A percentile compares a stretch with the other conserved stretches of the same genome.
Evolutionary conservation across 208 protist genomes (phyloP).

Genomic region (Trypanosoma platydactyli): DNA sequence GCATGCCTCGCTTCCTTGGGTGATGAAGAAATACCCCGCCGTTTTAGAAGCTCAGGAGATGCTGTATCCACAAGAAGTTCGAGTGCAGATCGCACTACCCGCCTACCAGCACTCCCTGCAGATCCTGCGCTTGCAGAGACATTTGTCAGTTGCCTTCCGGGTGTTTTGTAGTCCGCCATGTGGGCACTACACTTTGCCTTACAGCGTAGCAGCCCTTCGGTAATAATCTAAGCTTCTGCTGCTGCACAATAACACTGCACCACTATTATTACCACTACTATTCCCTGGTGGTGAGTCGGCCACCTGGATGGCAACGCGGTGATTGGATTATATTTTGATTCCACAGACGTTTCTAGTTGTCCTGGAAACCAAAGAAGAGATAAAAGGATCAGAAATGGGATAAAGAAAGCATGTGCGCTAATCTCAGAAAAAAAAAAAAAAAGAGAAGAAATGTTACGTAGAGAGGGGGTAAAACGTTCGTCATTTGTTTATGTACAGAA

Average conservation of each 20-base stretch:
- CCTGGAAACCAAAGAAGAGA: conserved; percentile 8
- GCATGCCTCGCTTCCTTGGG: neutral
- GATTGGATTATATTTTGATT: neutral
- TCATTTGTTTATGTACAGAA: no score
- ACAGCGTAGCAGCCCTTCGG: neutral
- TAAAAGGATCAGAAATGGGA: neutral
- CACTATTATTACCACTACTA: neutral
- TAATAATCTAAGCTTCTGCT: neutral
- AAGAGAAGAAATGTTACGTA: conserved; percentile 2
- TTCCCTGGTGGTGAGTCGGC: neutral
- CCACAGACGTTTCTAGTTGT: neutral
- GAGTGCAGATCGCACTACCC: conserved; percentile 74
- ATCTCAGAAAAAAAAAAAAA: conserved; percentile 15
- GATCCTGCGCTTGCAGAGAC: neutral
- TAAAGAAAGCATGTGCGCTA: conserved; percentile 1
- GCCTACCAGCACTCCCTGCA: conserved; percentile 36
- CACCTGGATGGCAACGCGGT: neutral
- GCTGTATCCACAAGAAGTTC: conserved; percentile 61
- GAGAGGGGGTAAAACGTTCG: no score
- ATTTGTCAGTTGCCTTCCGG: conserved; percentile 2
- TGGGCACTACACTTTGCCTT: neutral
- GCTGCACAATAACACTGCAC: neutral
- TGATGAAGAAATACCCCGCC: neutral
- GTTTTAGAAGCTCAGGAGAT: conserved; percentile 44
- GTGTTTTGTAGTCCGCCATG: conserved; percentile 28